Evolutionary conservation across 805 yeast genomes (phyloP), one percentile per base, ranked within the genome.

Genomic region (Sporopachydermia quercuum): DNA sequence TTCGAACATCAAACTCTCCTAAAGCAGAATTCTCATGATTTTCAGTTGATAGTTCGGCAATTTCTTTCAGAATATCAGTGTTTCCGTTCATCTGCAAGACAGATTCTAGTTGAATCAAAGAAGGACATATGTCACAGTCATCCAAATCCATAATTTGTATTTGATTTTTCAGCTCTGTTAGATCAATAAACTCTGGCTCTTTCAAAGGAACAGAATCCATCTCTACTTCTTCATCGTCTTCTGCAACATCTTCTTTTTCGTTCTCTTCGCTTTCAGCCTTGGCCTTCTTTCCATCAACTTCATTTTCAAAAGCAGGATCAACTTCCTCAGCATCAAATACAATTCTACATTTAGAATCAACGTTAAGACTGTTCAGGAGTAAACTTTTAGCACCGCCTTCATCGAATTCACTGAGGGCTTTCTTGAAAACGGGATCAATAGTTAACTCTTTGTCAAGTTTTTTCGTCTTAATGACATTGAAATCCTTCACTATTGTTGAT

Each of bases 311-410:
- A 5, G 57, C 53, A 4, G 61, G 62, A 18, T 37, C 44, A 4
- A 38, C 44, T 17, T 49, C 53, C 13, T 41, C 45, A n/a, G 84
- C 83, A 50, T 77, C 89, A 50, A 80, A 78, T 2, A 78, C 71
- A 3, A 80, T 75, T 48, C 78, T 57, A 0, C 75, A 72, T 1
- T 66, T 49, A 1, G 54, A 41, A 48, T 78, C 78, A 13, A 75
- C 62, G 44, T 65, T 64, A 36, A 80, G 63, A 0, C 82, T 71
- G 45, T 80, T 80, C 45, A 78, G 53, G 35, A 80, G 56, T 38
- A 81, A 60, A 43, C 82, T 72, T 50, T 77, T 80, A 4, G 89
- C 78, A 2, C 91, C 89, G 34, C 87, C 87, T 58, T 80, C 89
- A 53, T 81, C 91, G 48, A 80, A 80, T 39, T 79, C 87, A 0